phyloP scores from a whole-genome alignment of 805 yeast genomes.

The Pichia manshurica region DNA sequence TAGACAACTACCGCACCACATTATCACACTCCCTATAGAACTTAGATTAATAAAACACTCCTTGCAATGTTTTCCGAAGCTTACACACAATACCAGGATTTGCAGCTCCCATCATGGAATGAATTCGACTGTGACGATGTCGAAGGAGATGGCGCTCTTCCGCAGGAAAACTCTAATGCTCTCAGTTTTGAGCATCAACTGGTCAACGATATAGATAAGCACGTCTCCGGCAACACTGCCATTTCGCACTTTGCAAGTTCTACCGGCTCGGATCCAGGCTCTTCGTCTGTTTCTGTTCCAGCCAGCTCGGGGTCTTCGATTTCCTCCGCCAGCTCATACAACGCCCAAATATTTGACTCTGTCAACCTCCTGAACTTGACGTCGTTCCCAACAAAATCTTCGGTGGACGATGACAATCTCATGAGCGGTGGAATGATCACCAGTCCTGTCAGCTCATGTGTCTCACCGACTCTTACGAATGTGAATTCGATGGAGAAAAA shows the following conservation, averaged over 20 bases:
- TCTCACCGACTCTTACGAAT: constrained; percentile 7
- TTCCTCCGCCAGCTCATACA: background rate
- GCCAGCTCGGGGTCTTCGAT: background rate
- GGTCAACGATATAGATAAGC: background rate
- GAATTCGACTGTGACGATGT: background rate
- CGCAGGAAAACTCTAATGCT: background rate
- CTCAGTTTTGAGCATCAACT: background rate
- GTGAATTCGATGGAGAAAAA: background rate
- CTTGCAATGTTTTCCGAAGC: background rate
- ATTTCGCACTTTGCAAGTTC: no score
- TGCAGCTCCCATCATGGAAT: constrained; percentile 3
- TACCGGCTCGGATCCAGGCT: background rate
- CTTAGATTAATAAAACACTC: no score
- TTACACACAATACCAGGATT: background rate
- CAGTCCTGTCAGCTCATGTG: constrained; percentile 9
- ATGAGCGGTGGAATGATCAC: background rate
- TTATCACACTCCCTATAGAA: no score
- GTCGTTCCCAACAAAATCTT: background rate
- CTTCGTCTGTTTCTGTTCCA: background rate
- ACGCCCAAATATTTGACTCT: background rate
- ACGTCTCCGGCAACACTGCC: background rate
- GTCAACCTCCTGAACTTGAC: background rate
- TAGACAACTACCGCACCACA: no score
- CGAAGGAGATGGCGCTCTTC: background rate
- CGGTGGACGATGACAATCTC: background rate